Evolutionary conservation across 2,329 filamentous ascomycete species (phyloP).

Genomic region (Cladosporium oxysporum): DNA sequence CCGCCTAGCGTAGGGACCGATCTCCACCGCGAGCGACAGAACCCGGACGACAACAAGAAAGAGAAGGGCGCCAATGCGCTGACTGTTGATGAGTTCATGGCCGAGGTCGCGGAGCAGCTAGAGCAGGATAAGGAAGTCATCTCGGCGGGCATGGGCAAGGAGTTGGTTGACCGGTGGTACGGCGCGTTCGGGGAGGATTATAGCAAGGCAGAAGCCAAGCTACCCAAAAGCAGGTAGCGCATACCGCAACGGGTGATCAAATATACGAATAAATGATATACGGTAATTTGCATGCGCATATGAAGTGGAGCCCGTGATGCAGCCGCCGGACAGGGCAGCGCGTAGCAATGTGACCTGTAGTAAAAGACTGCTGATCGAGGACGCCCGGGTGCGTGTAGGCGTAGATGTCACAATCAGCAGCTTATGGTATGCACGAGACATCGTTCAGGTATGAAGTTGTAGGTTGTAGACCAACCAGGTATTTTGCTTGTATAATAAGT

Average conservation of each 20-base stretch:
- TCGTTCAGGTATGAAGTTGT: neutral
- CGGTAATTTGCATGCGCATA: neutral
- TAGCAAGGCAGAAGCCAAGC: slow-evolving; percentile 28
- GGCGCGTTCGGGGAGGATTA: slow-evolving; percentile 32
- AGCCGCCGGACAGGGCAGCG: neutral
- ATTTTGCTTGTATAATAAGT: neutral
- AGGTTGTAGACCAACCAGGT: neutral
- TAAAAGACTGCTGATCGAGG: neutral
- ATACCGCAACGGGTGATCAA: neutral
- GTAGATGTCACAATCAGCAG: neutral
- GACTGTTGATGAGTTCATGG: slow-evolving; percentile 57
- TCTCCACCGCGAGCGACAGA: slow-evolving; percentile 56
- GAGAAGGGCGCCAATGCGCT: slow-evolving; percentile 52
- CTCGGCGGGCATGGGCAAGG: slow-evolving; percentile 46
- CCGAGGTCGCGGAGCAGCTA: slow-evolving; percentile 48
- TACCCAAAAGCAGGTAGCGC: slow-evolving; percentile 1
- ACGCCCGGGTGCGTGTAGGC: neutral
- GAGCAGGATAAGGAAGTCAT: slow-evolving; percentile 53
- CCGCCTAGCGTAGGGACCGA: slow-evolving; percentile 58
- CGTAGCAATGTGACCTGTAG: neutral
- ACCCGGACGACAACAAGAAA: slow-evolving; percentile 63
- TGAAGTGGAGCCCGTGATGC: neutral
- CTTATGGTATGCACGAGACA: neutral
- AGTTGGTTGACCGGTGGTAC: slow-evolving; percentile 50
- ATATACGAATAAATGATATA: slow-evolving; percentile 10